Base-by-base conservation (phyloP, 2,329 filamentous ascomycete genomes). In the Pseudogymnoascus sp. region DNA sequence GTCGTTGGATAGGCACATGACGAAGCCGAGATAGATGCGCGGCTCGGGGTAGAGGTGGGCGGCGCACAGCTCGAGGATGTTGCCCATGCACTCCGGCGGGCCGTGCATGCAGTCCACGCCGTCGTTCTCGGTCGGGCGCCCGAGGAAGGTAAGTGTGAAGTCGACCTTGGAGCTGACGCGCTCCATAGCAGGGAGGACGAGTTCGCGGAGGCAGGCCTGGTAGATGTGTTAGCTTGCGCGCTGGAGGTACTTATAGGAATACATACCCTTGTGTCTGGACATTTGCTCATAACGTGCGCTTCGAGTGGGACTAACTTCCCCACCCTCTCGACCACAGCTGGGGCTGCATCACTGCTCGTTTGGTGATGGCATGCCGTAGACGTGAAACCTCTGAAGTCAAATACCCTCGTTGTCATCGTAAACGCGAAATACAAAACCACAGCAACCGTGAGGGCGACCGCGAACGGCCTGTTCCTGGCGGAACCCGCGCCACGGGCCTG, bases 221-320 rank as follows among this genome's bases (percentile, higher is more conserved):
- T 56, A 34, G 25, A 37, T 5, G 5, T 53, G 50, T 62, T 60
- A 64, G 21, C 14, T 60, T 50, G 36, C 59, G 53, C 10, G 37
- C 10, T 31, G 37, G 59, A 38, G 12, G 31, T 10, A 53, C n/a
- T 53, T 59, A 23, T 31, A 44, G 21, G 31, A 34, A 40, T 28
- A 65, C 77, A 10, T 71, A 84, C 82, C 74, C 82, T 83, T 1
- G 95, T 92, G 76, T 99, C 95, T 0, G 93, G 93, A 72, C 95
- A 99, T 81, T 97, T 97, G 78, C 87, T 90, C 88, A 97, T 99
- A 70, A 97, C 95, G 75, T 97, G 93, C 63, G 91, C 90, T 75
- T 99, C 95, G 1, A 99, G 77, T 3, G 91, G 89, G 4, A 97
- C 89, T 64, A 80, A 76, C 28, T 42, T 60, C 12, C 37, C 50